phyloP scores from a whole-genome alignment of 2,329 filamentous ascomycete genomes.

The Pseudocercospora fijiensis region DNA sequence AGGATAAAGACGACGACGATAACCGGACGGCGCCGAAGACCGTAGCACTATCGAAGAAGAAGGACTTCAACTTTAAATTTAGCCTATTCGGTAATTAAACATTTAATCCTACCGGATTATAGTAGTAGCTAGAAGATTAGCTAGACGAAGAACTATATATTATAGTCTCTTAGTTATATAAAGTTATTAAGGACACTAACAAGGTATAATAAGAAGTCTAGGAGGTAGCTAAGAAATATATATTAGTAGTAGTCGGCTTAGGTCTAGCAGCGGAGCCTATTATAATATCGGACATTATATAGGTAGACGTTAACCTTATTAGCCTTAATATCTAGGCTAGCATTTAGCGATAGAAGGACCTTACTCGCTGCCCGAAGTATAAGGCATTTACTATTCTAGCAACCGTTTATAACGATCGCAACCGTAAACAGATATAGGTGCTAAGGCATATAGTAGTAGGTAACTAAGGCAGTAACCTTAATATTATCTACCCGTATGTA shows the following conservation, averaged over 20 bases:
- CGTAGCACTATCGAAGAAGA: background rate
- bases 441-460: background rate
- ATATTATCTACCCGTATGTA: background rate
- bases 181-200: too few relatives aligned
- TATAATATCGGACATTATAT: background rate
- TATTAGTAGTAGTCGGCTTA: too few relatives aligned
- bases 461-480: background rate
- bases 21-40: background rate
- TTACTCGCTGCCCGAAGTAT: background rate
- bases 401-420: background rate
- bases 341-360: background rate
- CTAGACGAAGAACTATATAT: too few relatives aligned
- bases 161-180: too few relatives aligned
- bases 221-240: background rate
- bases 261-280: background rate
- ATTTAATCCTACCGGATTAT: too few relatives aligned
- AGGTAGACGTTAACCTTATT: background rate
- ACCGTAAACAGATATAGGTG: background rate
- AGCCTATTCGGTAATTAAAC: too few relatives aligned
- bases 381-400: background rate
- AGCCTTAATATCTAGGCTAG: background rate
- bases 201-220: background rate
- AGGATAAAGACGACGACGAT: background rate
- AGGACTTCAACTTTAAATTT: background rate
- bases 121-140: too few relatives aligned